Evolutionary conservation across 495 filamentous ascomycete genomes (phyloP), one percentile per base, ranked within the genome.

Genomic region (Penicillium cinerascens): DNA sequence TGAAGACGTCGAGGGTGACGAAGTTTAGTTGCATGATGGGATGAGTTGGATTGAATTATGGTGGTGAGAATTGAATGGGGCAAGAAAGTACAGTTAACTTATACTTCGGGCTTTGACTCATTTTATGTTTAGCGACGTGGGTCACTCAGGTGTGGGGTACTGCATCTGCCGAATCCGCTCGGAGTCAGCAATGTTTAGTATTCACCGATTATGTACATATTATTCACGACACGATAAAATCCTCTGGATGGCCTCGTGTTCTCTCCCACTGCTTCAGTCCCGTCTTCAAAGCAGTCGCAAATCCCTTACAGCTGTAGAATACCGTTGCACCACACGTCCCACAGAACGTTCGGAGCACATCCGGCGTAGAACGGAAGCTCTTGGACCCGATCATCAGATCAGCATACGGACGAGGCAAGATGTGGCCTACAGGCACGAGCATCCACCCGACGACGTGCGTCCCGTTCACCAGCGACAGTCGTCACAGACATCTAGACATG

Each of bases 341-440:
- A 59, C 82, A 85, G 54, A 80, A 81, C 20, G 77, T 78, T 6
- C 80, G 65, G 39, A 72, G 65, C 0, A 79, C 73, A 18, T 65
- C 74, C 18, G 68, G 51, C 1, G 71, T 76, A 9, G 73, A 78
- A 5, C 55, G 49, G 47, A 79, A 82, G 20, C 59, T 63, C 17
- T 71, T 70, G 36, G 80, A 75, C 4, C 79, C 79, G 11, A 78
- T 54, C n/a, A 61, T 45, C 6, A 74, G 46, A 51, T 72, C 61
- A 2, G 63, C 47, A 0, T 54, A 41, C 0, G 8, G 69, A 55
- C 2, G 67, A 55, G 51, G 51, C 23, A 33, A 53, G 25, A 56
- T 52, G 44, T 65, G 61, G 40, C 61, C 39, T 20, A 50, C 22
- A 7, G 67, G 61, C 7, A 73, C 61, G 43, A 72, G 74, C 10